Evolutionary conservation across 805 yeast genomes (phyloP), one percentile per base, ranked within the genome.

Genomic region (Barnettozyma vustinii): DNA sequence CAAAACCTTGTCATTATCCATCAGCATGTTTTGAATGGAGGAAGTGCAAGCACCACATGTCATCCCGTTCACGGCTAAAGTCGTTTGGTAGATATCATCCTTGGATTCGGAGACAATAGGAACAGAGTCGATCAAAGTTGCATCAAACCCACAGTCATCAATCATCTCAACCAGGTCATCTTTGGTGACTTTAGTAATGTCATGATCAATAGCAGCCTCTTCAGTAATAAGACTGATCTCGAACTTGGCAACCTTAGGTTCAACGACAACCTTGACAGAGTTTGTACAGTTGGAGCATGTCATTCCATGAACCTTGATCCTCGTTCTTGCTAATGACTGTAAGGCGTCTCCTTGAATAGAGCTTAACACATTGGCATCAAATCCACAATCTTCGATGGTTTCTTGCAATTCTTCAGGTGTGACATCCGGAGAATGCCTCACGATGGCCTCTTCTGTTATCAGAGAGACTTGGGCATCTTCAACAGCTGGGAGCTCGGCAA

Each of bases 231-330:
- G 73, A 2, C 96, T 84, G 2, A 91, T 85, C 3, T 77, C 75
- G 1, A 74, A 87, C 4, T 65, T 61, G 4, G 51, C 37, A 2
- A 88, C 84, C 12, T 79, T 52, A 0, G 62, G 61, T 49, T 71
- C 67, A 16, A 88, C 59, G 0, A 83, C 81, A 19, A 66, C 63
- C 1, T 82, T 76, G 23, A 92, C 80, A 0, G 94, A 69, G 4
- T 81, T 72, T 1, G 85, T 75, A 62, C 97, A 92, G 1, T 95
- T 77, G 2, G 91, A 82, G 61, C 97, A 92, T 2, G 97, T 90
- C 97, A 91, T 91, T 6, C 97, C 97, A 0, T 42, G 19, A 1
- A 59, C 37, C 37, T 54, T 58, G 33, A 58, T 44, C 46, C 42
- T 51, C 2, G 62, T 53, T 25, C 33, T 40, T n/a, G 43, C 5